These are phyloP conservation scores for Eucalyptus caleyi DNA, from an alignment of 345 rosid genomes.

Conservation along the genomic window DNA sequence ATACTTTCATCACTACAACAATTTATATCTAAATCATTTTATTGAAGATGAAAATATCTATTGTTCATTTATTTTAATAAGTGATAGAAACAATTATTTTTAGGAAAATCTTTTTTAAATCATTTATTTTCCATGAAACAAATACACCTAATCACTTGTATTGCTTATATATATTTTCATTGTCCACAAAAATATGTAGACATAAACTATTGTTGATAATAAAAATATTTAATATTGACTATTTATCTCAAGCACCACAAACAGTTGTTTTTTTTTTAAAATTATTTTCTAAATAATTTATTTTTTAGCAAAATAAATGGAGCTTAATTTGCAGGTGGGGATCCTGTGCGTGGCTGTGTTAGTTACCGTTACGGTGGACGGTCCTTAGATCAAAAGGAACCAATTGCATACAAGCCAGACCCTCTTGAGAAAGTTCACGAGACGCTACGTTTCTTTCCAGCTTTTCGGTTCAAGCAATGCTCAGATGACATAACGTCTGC, in stretches of 20 bases:
- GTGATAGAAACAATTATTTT: neutral
- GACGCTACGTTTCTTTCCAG: neutral
- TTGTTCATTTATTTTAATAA: neutral
- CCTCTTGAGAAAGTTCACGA: neutral
- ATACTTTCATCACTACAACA: neutral
- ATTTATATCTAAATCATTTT: neutral
- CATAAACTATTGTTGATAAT: neutral
- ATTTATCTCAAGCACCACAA: neutral
- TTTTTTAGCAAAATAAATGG: neutral
- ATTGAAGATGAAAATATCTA: neutral
- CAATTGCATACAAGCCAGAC: neutral
- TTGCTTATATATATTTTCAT: neutral
- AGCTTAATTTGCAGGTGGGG: neutral
- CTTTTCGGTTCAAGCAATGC: neutral
- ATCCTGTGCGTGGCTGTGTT: neutral
- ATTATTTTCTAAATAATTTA: neutral
- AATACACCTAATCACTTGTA: neutral
- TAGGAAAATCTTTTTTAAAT: neutral
- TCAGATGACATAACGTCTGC: neutral
- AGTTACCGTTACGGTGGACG: neutral
- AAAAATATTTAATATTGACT: neutral
- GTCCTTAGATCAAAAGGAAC: neutral
- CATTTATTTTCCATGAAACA: neutral
- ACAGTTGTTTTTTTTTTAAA: accelerated
- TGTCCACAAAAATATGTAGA: neutral